Evolutionary conservation across 78 protist genomes (phyloP), one percentile per base, ranked within the genome.

Genomic region (Cavenderia fasciculata): DNA sequence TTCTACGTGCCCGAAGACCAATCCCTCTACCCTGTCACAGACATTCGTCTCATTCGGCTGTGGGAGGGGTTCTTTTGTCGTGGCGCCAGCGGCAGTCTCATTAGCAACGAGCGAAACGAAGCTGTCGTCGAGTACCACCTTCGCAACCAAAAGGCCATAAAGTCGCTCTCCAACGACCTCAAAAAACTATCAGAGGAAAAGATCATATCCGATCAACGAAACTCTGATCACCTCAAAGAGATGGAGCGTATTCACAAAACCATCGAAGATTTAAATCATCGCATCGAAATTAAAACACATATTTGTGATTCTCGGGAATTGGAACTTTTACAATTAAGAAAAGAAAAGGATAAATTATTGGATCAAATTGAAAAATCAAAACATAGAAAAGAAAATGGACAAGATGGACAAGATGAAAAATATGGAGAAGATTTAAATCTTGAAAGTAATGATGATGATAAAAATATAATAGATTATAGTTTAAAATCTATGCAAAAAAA

Each of bases 41-140:
- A 82, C 25, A 65, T 82, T 4, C 65, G 57, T 34, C 40, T 29
- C 6, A 71, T 86, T 31, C 14, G 56, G n/a, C 36, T 86, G 8
- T 86, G 76, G 59, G 92, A 86, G n/a, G 14, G 72, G 1, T 86
- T 71, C 59, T 59, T 71, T 57, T 86, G 92, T 59, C 10, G 82
- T 34, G 11, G 21, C 40, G 34, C 43, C 43, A 33, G 57, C 41
- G 72, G 38, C 19, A 19, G 51, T 19, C 11, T 40, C 72, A 16
- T 73, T 34, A 29, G 31, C 33, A 38, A 54, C 16, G 82, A 73
- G 11, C 33, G 36, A 23, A 54, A 54, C 33, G 82, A 73, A 19
- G 82, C 82, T 11, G 21, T 54, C 8, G 34, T 49, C 3, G 57
- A 59, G 59, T 68, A 49, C 47, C 25, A 34, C 4, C 47, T 29